Conservation (phyloP, 805 yeast genomes). For the Yarrowia hollandica region DNA sequence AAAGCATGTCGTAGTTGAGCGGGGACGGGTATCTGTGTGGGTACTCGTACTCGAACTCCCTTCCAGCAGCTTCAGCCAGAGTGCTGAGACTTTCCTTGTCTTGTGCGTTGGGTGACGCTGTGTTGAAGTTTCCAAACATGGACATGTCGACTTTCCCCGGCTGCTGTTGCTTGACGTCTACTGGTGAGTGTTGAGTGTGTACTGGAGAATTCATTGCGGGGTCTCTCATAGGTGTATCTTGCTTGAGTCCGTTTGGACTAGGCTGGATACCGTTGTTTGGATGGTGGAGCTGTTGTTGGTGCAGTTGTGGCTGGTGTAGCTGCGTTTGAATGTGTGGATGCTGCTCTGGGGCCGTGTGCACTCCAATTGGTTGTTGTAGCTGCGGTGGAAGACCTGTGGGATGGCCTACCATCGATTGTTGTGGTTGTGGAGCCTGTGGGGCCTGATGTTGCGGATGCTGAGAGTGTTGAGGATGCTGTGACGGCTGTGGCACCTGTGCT, state of each 20-base stretch:
- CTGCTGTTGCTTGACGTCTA: background rate
- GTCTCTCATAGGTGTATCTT: background rate
- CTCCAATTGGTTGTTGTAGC: background rate
- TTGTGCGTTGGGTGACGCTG: conserved; percentile 1
- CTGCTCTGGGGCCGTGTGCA: too few relatives aligned
- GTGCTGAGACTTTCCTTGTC: conserved; percentile 20
- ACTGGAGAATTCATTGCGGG: conserved; percentile 12
- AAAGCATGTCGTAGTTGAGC: conserved; percentile 16
- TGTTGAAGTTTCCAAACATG: background rate
- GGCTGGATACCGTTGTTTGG: background rate
- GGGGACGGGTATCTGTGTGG: conserved; percentile 21
- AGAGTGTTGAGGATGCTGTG: background rate
- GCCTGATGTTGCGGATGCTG: too few relatives aligned
- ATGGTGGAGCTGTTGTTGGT: background rate
- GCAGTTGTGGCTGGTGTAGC: background rate
- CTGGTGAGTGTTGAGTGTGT: conserved; percentile 10
- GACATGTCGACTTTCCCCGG: conserved; percentile 16
- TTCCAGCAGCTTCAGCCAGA: conserved; percentile 21
- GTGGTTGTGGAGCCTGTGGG: background rate
- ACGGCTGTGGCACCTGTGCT: background rate
- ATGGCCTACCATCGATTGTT: background rate
- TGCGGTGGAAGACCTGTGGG: background rate
- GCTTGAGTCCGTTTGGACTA: too few relatives aligned
- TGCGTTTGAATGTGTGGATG: too few relatives aligned
- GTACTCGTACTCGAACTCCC: conserved; percentile 23